phyloP scores from a whole-genome alignment of 768 basidiomycete species.

The Mycena olivaceomarginata region DNA sequence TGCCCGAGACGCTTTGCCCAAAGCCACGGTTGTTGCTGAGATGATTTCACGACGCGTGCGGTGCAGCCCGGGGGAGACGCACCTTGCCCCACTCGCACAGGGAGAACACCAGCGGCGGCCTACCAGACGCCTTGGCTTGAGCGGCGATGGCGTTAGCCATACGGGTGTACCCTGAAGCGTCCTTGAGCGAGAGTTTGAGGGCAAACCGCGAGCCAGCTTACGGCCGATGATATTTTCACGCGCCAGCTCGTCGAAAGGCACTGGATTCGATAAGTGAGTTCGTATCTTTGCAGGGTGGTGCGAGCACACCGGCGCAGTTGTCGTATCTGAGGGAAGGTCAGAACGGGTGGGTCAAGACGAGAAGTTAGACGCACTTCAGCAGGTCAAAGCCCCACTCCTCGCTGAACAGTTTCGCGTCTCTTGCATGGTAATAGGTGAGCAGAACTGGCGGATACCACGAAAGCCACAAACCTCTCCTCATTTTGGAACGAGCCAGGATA shows the following conservation, averaged over 20 bases:
- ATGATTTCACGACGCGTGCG: background rate
- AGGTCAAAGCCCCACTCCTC: constrained; percentile 81
- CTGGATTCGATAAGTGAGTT: constrained; percentile 46
- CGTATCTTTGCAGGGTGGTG: background rate
- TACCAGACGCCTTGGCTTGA: constrained; percentile 67
- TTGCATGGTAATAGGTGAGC: constrained; percentile 41
- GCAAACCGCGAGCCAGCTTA: constrained; percentile 49
- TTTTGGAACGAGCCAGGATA: constrained; percentile 82
- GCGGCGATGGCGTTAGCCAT: constrained; percentile 77
- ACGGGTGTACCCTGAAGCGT: constrained; percentile 69
- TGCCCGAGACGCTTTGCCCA: constrained; percentile 79
- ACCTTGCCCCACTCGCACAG: constrained; percentile 84
- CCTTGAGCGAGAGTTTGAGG: background rate
- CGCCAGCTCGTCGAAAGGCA: constrained; percentile 75
- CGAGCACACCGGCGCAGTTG: constrained; percentile 71
- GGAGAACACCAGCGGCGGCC: constrained; percentile 74
- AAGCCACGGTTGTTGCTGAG: constrained; percentile 77
- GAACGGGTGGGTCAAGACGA: background rate
- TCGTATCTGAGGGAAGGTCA: constrained; percentile 66
- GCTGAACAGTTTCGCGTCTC: constrained; percentile 74
- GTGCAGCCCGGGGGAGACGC: constrained; percentile 33
- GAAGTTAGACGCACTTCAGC: constrained; percentile 69
- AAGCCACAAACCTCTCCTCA: constrained; percentile 68
- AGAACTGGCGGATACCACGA: background rate
- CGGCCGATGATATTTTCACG: constrained; percentile 74